These are phyloP conservation scores for Corylus heterophylla DNA, from an alignment of 306 rosid species.

Conservation along the genomic window DNA sequence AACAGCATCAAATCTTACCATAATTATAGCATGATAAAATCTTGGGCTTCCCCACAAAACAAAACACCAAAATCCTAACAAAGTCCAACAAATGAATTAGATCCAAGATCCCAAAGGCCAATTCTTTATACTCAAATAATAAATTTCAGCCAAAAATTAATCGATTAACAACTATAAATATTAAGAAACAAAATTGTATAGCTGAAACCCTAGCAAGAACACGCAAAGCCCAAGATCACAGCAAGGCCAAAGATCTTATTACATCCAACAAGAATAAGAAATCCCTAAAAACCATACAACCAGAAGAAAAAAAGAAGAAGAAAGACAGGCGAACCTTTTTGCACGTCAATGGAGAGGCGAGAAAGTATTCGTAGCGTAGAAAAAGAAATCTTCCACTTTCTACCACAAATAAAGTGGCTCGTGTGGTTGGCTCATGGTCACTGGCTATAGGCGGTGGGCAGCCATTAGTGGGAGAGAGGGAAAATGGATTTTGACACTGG, in stretches of 20 bases:
- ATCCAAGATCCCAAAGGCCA: slow-evolving; percentile 7
- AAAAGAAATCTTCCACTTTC: too few species aligned
- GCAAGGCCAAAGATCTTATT: background rate
- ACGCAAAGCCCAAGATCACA: slow-evolving; percentile 1
- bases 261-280: background rate
- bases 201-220: slow-evolving; percentile 13
- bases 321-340: too few species aligned
- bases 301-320: background rate
- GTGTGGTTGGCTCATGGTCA: too few species aligned
- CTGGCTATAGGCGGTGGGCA: too few species aligned
- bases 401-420: too few species aligned
- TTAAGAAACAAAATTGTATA: background rate
- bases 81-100: slow-evolving; percentile 6
- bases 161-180: background rate
- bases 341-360: too few species aligned
- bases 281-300: slow-evolving; percentile 13
- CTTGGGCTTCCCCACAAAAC: background rate
- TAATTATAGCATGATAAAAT: background rate
- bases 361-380: too few species aligned
- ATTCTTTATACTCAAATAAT: background rate
- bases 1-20: background rate
- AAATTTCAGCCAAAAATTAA: background rate
- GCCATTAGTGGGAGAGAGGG: too few species aligned
- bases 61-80: background rate
- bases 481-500: too few species aligned